Conservation (phyloP, 2,329 filamentous ascomycete genomes). For the Graphilbum sp. region DNA sequence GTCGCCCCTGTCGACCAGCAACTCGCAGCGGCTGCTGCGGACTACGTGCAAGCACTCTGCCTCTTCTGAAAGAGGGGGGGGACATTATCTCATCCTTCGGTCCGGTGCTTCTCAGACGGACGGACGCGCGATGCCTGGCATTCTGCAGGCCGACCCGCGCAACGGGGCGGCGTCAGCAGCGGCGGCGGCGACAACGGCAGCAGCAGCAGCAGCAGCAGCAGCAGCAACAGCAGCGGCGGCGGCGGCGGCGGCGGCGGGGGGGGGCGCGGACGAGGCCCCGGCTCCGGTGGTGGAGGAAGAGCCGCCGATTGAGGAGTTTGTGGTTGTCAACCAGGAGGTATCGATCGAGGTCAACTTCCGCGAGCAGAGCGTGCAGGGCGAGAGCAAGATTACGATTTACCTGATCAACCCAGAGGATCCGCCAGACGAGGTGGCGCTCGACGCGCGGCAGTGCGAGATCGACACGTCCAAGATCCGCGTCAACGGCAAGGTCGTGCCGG, state of each 20-base stretch:
- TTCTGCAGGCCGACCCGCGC: slow-evolving; percentile 8
- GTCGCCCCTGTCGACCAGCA: slow-evolving; percentile 5
- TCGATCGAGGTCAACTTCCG: slow-evolving; percentile 80
- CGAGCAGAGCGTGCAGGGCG: slow-evolving; percentile 57
- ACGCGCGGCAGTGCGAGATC: slow-evolving; percentile 46
- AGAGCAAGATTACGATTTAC: slow-evolving; percentile 66
- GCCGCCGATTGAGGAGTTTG: slow-evolving; percentile 17
- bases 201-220: no score
- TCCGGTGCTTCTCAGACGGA: no score
- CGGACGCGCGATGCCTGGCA: slow-evolving; percentile 12
- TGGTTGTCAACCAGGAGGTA: slow-evolving; percentile 69
- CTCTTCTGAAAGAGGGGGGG: no score
- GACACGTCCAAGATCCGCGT: slow-evolving; percentile 37
- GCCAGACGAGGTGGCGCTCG: slow-evolving; percentile 35
- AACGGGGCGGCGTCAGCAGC: slow-evolving; percentile 1
- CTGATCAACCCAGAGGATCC: slow-evolving; percentile 40
- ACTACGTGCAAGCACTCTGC: no score
- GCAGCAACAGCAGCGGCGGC: no score
- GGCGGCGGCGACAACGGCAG: no score
- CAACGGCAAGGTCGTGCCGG: slow-evolving; percentile 25
- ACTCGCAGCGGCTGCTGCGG: neutral
- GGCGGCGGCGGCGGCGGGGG: no score
- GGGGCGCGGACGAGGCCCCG: neutral
- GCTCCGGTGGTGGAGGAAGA: slow-evolving; percentile 4
- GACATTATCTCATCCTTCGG: no score